Percentiles rank a stretch among this genome's conserved stretches.
Conservation (phyloP, 345 rosid species). For the Rhodamnia argentea region DNA sequence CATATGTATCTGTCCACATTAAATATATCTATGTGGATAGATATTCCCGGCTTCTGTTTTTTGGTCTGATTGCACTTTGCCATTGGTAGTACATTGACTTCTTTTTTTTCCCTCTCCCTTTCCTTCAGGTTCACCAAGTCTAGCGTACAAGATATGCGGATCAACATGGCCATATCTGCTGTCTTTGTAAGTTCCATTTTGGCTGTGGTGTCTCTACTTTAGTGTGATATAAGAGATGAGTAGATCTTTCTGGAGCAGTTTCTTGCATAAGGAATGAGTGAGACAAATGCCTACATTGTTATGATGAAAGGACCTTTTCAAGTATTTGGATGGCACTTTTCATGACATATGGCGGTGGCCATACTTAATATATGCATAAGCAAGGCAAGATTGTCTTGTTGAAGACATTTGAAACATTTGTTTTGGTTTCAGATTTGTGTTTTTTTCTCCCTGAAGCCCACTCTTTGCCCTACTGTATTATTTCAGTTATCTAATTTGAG, state of each 20-base stretch:
- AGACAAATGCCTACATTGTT: background rate
- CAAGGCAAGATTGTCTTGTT: background rate
- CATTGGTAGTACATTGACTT: background rate
- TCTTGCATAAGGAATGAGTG: background rate
- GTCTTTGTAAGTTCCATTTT: constrained; percentile 63
- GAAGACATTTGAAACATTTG: background rate
- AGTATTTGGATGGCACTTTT: background rate
- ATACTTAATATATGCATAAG: background rate
- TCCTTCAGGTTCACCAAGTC: constrained; percentile 66
- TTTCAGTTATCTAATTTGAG: background rate
- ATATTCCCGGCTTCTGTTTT: background rate
- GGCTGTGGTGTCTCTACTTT: background rate
- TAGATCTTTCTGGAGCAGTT: background rate
- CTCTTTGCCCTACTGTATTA: background rate
- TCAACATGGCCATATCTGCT: constrained; percentile 85
- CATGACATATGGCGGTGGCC: background rate
- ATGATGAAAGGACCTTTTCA: background rate
- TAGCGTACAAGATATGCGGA: constrained; percentile 40
- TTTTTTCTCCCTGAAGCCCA: background rate
- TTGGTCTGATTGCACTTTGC: background rate
- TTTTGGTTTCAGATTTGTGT: background rate
- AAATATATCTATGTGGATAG: background rate
- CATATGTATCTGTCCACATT: background rate
- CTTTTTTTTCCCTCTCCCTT: background rate
- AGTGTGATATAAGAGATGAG: background rate